Evolutionary conservation across 2,329 filamentous ascomycete species (phyloP).

Genomic region (Fusarium zealandicum): DNA sequence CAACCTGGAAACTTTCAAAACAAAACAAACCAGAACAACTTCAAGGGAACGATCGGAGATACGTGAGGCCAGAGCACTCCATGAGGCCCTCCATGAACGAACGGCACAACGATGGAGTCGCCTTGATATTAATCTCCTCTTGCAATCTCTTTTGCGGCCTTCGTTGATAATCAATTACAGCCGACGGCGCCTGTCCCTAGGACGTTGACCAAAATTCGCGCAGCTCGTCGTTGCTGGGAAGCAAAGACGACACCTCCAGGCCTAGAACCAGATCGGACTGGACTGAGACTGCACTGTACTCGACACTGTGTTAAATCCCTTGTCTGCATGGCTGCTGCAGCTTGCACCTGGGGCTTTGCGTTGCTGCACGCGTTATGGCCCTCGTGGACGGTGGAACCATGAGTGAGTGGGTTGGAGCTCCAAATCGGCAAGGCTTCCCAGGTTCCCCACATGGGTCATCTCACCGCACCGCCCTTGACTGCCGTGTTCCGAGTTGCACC

Average conservation of each 20-base stretch:
- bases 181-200: conserved; percentile 5
- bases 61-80: neutral
- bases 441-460: conserved; percentile 39
- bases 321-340: conserved; percentile 1
- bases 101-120: conserved; percentile 16
- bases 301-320: neutral
- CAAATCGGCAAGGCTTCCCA: conserved; percentile 21
- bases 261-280: neutral
- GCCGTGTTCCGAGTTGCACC: conserved; percentile 42
- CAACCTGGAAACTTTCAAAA: conserved; percentile 1
- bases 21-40: conserved; percentile 1
- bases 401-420: too few species aligned
- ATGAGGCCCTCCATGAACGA: conserved; percentile 4
- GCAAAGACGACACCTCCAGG: neutral
- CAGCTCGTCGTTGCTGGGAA: conserved; percentile 16
- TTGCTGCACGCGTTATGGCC: conserved; percentile 15
- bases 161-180: conserved; percentile 2
- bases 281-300: conserved; percentile 19
- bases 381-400: too few species aligned
- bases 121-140: conserved; percentile 16
- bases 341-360: conserved; percentile 7
- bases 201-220: conserved; percentile 28
- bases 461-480: conserved; percentile 38
- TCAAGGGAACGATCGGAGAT: neutral
- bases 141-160: conserved; percentile 21